These are phyloP conservation scores for Kuraishia ogatae DNA, from an alignment of 805 yeast species.

Conservation along the genomic window DNA sequence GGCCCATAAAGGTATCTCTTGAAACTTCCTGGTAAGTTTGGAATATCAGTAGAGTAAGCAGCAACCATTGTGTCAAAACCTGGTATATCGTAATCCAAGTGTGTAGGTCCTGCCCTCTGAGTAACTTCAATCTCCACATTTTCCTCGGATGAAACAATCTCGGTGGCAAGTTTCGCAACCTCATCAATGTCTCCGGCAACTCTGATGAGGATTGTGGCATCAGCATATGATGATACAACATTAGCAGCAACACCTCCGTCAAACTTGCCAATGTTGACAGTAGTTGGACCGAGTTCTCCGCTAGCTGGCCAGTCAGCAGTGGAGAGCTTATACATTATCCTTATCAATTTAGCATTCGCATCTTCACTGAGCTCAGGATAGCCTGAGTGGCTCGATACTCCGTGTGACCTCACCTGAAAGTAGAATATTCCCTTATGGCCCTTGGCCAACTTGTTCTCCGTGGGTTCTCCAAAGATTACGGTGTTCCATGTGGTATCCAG, in stretches of 20 bases:
- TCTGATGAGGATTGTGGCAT: constrained; percentile 41
- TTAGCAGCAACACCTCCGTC: constrained; percentile 59
- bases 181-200: constrained; percentile 37
- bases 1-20: constrained; percentile 57
- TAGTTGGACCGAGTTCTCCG: constrained; percentile 49
- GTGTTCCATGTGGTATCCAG: constrained; percentile 43
- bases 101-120: constrained; percentile 29
- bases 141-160: constrained; percentile 22
- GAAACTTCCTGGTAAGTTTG: constrained; percentile 28
- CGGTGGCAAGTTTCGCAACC: constrained; percentile 27
- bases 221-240: constrained; percentile 53
- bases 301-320: constrained; percentile 37
- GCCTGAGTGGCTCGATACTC: constrained; percentile 58
- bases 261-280: constrained; percentile 51
- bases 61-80: constrained; percentile 44
- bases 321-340: constrained; percentile 37
- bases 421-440: constrained; percentile 59
- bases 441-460: constrained; percentile 56
- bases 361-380: constrained; percentile 62
- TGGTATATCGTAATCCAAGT: constrained; percentile 50
- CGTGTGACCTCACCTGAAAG: constrained; percentile 35
- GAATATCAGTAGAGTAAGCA: constrained; percentile 33
- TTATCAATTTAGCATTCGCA: constrained; percentile 49
- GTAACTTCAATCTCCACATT: constrained; percentile 14
- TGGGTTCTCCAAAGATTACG: constrained; percentile 70